Conservation (phyloP, 371 early-diverging fungal species). For the Modicella reniformis region DNA sequence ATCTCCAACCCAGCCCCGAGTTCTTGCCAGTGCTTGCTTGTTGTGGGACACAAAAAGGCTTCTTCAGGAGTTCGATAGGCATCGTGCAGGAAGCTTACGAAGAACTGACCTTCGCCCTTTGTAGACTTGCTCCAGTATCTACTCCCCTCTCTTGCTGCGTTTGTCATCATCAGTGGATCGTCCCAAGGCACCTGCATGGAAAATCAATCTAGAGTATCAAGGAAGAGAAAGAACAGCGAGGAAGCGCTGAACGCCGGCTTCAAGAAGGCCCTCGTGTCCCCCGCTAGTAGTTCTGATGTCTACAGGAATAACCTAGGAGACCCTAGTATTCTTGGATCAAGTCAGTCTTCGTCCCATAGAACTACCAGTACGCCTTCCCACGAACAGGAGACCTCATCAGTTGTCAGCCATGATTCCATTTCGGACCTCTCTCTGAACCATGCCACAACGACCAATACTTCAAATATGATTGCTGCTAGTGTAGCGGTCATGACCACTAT, state of each 20-base stretch:
- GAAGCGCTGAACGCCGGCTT: slow-evolving; percentile 19
- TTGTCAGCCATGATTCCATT: slow-evolving; percentile 1
- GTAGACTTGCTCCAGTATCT: not conserved
- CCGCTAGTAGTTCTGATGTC: slow-evolving; percentile 2
- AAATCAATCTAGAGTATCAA: slow-evolving; percentile 7
- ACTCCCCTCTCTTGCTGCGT: not conserved
- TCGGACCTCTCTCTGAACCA: slow-evolving; percentile 11
- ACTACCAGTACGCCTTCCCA: not conserved
- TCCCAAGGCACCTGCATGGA: slow-evolving; percentile 11
- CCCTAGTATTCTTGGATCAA: slow-evolving; percentile 1
- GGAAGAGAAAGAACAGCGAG: slow-evolving; percentile 37
- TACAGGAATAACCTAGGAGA: not conserved
- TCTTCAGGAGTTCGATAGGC: too few species aligned
- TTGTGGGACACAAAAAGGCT: too few species aligned
- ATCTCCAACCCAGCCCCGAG: too few species aligned
- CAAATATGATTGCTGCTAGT: slow-evolving; percentile 4
- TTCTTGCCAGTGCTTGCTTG: too few species aligned
- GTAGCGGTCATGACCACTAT: slow-evolving; percentile 29
- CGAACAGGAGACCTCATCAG: not conserved
- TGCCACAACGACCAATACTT: not conserved
- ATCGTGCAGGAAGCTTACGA: too few species aligned
- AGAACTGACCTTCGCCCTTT: too few species aligned
- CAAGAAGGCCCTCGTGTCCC: slow-evolving; percentile 30
- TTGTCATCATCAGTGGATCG: not conserved
- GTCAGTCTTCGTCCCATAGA: not conserved